A percentile compares a stretch with the other conserved stretches of the same genome.
These are phyloP conservation scores for Chlorella vulgaris DNA, from an alignment of 139 green algal genomes.

Conservation along the genomic window DNA sequence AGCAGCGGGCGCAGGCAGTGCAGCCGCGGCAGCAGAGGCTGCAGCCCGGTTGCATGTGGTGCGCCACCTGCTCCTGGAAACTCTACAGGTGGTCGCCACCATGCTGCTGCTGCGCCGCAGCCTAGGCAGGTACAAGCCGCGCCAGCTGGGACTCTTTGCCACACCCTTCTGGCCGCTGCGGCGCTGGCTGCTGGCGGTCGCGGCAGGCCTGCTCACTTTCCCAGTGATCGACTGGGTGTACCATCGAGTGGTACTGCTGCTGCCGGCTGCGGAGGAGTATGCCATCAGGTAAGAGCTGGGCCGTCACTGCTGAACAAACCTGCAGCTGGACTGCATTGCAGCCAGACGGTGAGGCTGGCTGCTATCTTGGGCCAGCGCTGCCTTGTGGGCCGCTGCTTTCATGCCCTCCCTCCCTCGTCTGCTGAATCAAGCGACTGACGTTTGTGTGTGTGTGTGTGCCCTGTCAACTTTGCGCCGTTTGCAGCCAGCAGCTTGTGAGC, in stretches of 20 bases:
- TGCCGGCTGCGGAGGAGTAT: not conserved
- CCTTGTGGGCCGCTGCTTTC: too few species aligned
- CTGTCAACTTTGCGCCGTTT: constrained; percentile 40
- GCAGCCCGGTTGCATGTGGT: constrained; percentile 58
- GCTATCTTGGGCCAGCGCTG: too few species aligned
- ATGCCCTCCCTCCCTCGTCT: not conserved
- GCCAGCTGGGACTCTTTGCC: constrained; percentile 48
- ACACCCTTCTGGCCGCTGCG: constrained; percentile 22
- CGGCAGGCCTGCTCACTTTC: constrained; percentile 41
- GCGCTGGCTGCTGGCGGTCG: constrained; percentile 39
- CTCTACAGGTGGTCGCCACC: constrained; percentile 67
- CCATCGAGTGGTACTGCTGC: constrained; percentile 14
- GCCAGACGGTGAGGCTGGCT: too few species aligned
- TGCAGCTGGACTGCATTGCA: too few species aligned
- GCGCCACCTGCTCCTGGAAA: constrained; percentile 74
- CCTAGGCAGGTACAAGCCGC: constrained; percentile 61
- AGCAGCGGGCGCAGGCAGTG: not conserved
- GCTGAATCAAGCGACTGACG: too few species aligned
- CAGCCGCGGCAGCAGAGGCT: not conserved
- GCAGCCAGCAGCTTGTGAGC: constrained; percentile 50
- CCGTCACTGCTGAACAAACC: too few species aligned
- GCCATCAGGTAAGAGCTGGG: constrained; percentile 2
- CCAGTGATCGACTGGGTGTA: constrained; percentile 42
- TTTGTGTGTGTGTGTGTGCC: not conserved
- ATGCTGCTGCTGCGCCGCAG: constrained; percentile 72